Evolutionary conservation across 306 rosid genomes (phyloP).

Genomic region (Vigna angularis): DNA sequence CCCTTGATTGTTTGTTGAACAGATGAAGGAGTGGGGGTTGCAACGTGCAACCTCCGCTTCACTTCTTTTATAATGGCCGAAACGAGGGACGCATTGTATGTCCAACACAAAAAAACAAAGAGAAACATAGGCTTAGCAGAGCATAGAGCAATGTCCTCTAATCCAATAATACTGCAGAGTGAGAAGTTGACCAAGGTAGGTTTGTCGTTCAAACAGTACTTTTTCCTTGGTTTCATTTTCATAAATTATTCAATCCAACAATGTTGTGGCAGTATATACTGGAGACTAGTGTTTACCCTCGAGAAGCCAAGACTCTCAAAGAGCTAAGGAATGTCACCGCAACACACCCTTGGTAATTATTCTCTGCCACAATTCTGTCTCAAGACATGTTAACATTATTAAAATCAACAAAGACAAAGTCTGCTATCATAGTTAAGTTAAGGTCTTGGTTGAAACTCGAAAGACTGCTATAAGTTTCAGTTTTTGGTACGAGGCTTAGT

Average conservation of each 20-base stretch:
- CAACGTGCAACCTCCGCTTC: neutral
- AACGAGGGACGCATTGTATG: neutral
- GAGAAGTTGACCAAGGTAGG: neutral
- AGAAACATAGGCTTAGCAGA: neutral
- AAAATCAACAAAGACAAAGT: no score
- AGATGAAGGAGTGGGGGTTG: neutral
- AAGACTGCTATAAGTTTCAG: no score
- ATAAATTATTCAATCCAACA: neutral
- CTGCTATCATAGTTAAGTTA: no score
- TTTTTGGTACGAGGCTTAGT: no score
- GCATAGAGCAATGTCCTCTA: neutral
- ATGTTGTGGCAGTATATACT: conserved; percentile 48
- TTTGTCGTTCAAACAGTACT: neutral
- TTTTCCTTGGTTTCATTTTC: neutral
- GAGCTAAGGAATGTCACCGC: conserved; percentile 46
- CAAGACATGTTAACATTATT: neutral
- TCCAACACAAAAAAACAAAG: neutral
- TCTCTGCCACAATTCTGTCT: neutral
- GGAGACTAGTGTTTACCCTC: conserved; percentile 50
- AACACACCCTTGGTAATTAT: conserved; percentile 41
- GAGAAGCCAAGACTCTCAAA: conserved; percentile 50
- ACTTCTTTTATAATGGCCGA: neutral
- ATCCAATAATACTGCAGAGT: neutral
- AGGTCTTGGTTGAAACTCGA: no score
- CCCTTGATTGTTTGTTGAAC: neutral